Percentiles rank a stretch among this genome's conserved stretches.
Conservation (phyloP, 1,284 basidiomycete genomes). For the Xerocomus amazonicus region DNA sequence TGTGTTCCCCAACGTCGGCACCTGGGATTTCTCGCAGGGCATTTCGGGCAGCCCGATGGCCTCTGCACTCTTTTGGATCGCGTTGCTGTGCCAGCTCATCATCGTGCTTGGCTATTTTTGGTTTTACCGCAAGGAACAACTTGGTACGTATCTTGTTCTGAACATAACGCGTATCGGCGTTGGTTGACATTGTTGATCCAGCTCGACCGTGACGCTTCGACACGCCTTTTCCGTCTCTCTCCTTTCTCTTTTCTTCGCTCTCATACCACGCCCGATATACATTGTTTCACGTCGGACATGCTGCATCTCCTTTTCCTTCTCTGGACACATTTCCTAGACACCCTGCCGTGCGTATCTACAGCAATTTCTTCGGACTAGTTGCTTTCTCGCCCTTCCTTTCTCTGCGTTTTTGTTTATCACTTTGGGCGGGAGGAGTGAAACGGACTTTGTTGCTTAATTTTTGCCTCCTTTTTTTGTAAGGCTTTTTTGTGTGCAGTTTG, state of each 20-base stretch:
- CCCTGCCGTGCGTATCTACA: background rate
- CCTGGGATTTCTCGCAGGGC: conserved; percentile 78
- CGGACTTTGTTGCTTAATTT: no score
- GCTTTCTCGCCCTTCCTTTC: background rate
- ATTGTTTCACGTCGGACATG: background rate
- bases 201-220: conserved; percentile 37
- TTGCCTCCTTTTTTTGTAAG: no score
- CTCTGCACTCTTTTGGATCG: conserved; percentile 83
- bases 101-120: conserved; percentile 91
- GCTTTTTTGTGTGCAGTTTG: no score
- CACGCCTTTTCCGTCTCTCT: no score
- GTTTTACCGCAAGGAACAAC: conserved; percentile 90
- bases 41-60: conserved; percentile 74
- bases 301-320: background rate
- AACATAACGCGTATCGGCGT: background rate
- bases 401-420: background rate
- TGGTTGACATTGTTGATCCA: conserved; percentile 11
- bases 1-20: conserved; percentile 89
- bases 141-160: conserved; percentile 47
- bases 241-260: background rate
- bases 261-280: background rate
- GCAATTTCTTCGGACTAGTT: background rate
- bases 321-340: background rate
- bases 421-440: no score
- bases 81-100: conserved; percentile 72